These are phyloP conservation scores for Echinosophora koreensis DNA, from an alignment of 306 rosid species.

Conservation along the genomic window DNA sequence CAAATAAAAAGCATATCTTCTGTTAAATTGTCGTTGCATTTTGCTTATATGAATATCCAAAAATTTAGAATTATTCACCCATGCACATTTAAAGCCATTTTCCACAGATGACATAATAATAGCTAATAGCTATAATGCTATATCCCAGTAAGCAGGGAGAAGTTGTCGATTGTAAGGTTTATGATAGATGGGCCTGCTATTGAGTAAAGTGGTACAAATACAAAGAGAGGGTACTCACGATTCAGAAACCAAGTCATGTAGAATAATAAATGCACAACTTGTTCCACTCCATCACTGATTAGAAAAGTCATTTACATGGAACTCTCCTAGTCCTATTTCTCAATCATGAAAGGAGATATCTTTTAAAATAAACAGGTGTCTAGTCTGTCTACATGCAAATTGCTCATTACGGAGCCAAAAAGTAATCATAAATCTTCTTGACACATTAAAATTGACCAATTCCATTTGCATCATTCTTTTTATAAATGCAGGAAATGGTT, in stretches of 20 bases:
- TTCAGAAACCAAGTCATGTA: conserved; percentile 1
- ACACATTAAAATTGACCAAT: neutral
- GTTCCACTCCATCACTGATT: neutral
- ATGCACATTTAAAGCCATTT: neutral
- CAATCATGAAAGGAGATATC: neutral
- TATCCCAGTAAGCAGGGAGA: conserved; percentile 4
- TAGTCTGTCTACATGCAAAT: neutral
- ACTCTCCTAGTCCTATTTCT: neutral
- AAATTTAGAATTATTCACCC: conserved; percentile 5
- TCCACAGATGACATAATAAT: neutral
- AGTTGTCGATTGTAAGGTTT: neutral
- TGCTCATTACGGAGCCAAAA: neutral
- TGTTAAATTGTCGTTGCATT: neutral
- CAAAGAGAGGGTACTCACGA: neutral
- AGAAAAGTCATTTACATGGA: conserved; percentile 7
- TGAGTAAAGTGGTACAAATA: neutral
- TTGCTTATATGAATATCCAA: neutral
- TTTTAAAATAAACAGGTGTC: conserved; percentile 7
- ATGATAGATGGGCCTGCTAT: conserved; percentile 3
- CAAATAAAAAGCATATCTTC: neutral
- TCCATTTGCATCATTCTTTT: neutral
- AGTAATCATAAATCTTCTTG: neutral
- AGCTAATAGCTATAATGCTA: too few species aligned
- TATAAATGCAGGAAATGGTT: neutral
- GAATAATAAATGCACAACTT: neutral